Base-by-base conservation (phyloP, 2,329 filamentous ascomycete species). In the Pyrenophora teres region DNA sequence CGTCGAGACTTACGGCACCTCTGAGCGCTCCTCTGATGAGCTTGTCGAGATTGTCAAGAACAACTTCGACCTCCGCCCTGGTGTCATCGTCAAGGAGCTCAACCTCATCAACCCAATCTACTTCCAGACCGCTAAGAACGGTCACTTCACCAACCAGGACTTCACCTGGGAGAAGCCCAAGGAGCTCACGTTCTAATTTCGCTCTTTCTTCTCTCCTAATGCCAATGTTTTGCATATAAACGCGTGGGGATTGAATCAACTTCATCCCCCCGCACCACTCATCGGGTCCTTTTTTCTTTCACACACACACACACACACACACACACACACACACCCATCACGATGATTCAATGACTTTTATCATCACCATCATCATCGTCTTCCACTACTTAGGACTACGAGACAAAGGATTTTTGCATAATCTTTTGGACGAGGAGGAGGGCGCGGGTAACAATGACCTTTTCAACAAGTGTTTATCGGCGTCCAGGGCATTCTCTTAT, bases 111-210 rank as follows among this genome's bases (percentile, higher is more conserved):
- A 92, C 80, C 94, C 94, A 75, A 97, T 97, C 83, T 99, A 99
- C 88, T 87, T 87, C 85, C 85, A 93, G 83, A 99, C 94, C 52
- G 94, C 94, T 80, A 97, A 97, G 90, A 97, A 97, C 82, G 94
- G 94, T 70, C 94, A 99, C 86, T 99, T 99, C 81, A 96, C 92
- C 80, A 94, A 97, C 89, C 94, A 96, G 86, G 82, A 78, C 78
- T 99, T 99, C 86, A 86, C 82, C 80, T 99, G 94, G 94, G 94
- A 99, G 87, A 86, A 97, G 86, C 93, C 94, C 74, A 97, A 96
- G 90, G 71, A 83, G 67, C 90, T 99, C 74, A 92, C 89, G 80
- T 88, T 90, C 80, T 97, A 96, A 85, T 52, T 46, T 43, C 9
- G 2, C 8, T 25, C 8, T 25, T 25, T 8, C 23, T 25, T 9